Base-by-base conservation (phyloP, 2,329 filamentous ascomycete genomes). In the Fusarium staphyleae region DNA sequence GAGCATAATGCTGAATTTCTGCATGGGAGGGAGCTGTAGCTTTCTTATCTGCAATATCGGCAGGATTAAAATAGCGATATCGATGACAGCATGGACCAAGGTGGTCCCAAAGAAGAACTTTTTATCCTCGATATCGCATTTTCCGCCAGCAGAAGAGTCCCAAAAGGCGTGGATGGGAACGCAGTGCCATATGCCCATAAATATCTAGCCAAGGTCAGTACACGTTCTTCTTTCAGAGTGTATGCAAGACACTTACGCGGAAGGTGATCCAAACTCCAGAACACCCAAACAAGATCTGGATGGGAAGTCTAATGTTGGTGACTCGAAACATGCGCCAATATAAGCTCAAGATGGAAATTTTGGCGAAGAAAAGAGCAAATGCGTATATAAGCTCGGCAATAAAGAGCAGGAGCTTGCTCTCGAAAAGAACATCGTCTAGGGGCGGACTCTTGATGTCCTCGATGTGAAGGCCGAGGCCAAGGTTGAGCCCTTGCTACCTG, bases 241-340 rank as follows among this genome's bases (percentile, higher is more conserved):
- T 2, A 22, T 1, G 9, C 29, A 13, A 67, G 66, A 10, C 26
- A 45, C 61, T 30, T 28, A 64, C 61, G 4, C 69, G 55, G 15
- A 65, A 52, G 8, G 62, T 45, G 16, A 71, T 60, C 70, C 70
- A 72, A 4, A 70, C 42, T 4, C 67, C 12, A 2, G 68, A 69
- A n/a, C 57, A 61, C 1, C 32, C 63, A 12, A 66, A 24, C 2
- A 72, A 24, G 4, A 71, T 35, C 0, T 57, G 51, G 33, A 71
- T 65, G 4, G 66, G 52, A 1, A 65, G 15, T 14, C 61, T 61
- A 41, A 67, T 67, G 18, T 65, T 66, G 9, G 63, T 50, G 12
- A 67, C 63, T 2, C 63, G 47, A 26, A 73, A 73, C 40, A 73
- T 58, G 11, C 70, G 66, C 68, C 67, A 71, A 48, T 73, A 73